Evolutionary conservation across 257 asterid species (phyloP).

Genomic region (Handroanthus guayacan): DNA sequence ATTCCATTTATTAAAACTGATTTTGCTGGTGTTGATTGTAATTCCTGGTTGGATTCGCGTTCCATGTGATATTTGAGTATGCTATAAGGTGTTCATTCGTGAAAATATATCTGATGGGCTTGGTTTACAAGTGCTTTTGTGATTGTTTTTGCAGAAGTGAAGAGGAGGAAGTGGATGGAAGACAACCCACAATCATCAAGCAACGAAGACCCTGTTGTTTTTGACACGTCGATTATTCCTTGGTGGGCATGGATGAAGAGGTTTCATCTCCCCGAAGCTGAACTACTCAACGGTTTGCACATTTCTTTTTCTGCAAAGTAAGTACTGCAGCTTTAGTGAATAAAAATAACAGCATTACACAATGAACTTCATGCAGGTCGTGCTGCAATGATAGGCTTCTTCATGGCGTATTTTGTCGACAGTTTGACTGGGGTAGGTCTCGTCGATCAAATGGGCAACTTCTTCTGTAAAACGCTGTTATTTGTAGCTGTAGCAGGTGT

Average conservation of each 20-base stretch:
- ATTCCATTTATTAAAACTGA: not conserved
- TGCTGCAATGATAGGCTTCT: slow-evolving; percentile 98
- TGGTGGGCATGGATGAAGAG: slow-evolving; percentile 99
- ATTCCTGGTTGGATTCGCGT: no score
- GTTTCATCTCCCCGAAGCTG: slow-evolving; percentile 99
- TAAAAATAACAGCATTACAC: no score
- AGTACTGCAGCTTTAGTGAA: no score
- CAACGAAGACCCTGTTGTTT: slow-evolving; percentile 74
- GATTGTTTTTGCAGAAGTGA: slow-evolving; percentile 69
- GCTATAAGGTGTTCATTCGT: not conserved
- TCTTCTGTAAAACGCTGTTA: slow-evolving; percentile 84
- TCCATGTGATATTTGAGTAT: no score
- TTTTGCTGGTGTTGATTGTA: no score
- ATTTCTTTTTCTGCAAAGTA: not conserved
- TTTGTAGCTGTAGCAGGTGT: slow-evolving; percentile 85
- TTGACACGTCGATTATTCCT: slow-evolving; percentile 88
- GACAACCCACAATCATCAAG: slow-evolving; percentile 81
- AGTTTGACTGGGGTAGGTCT: slow-evolving; percentile 91
- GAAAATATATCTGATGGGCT: not conserved
- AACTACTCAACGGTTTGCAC: slow-evolving; percentile 80
- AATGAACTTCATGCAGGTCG: slow-evolving; percentile 64
- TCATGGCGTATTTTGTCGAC: slow-evolving; percentile 96
- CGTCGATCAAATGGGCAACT: slow-evolving; percentile 94
- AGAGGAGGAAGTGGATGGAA: slow-evolving; percentile 92
- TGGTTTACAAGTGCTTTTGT: slow-evolving; percentile 16